Conservation (phyloP, 1,139 yeast species). For the Blastobotrys malaysiensis region DNA sequence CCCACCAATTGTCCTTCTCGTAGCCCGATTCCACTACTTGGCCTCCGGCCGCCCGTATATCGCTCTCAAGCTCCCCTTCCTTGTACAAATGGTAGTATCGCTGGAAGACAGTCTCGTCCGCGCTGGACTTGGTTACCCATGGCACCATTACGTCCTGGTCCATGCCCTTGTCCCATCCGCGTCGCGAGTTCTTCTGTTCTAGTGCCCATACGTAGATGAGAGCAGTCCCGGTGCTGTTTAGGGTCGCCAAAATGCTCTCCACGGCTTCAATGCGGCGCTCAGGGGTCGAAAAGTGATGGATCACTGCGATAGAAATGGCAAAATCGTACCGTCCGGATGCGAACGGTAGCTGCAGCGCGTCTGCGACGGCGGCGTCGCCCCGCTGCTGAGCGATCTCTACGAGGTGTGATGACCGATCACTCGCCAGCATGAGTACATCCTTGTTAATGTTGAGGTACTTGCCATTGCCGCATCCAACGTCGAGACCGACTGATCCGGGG, state of each 20-base stretch:
- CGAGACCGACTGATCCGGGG: slow-evolving; percentile 48
- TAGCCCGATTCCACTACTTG: slow-evolving; percentile 66
- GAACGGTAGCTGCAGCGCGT: slow-evolving; percentile 72
- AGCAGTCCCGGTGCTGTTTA: slow-evolving; percentile 59
- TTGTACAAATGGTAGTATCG: slow-evolving; percentile 84
- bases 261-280: slow-evolving; percentile 76
- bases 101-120: slow-evolving; percentile 51
- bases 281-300: slow-evolving; percentile 88
- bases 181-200: slow-evolving; percentile 78
- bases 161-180: slow-evolving; percentile 87
- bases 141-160: slow-evolving; percentile 94
- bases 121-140: slow-evolving; percentile 56
- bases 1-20: slow-evolving; percentile 96
- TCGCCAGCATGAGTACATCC: slow-evolving; percentile 65
- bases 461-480: slow-evolving; percentile 93
- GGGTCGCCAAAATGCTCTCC: slow-evolving; percentile 53
- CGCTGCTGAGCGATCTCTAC: slow-evolving; percentile 61
- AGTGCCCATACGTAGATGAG: slow-evolving; percentile 94
- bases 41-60: slow-evolving; percentile 66
- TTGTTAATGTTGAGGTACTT: slow-evolving; percentile 74
- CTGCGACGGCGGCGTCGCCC: slow-evolving; percentile 61
- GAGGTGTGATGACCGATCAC: slow-evolving; percentile 78
- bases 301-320: slow-evolving; percentile 92
- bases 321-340: slow-evolving; percentile 60
- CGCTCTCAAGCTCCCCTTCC: slow-evolving; percentile 72